A percentile compares a stretch with the other conserved stretches of the same genome.
Evolutionary conservation across 78 protist genomes (phyloP).

Genomic region (Mantamonas sphyraenae): DNA sequence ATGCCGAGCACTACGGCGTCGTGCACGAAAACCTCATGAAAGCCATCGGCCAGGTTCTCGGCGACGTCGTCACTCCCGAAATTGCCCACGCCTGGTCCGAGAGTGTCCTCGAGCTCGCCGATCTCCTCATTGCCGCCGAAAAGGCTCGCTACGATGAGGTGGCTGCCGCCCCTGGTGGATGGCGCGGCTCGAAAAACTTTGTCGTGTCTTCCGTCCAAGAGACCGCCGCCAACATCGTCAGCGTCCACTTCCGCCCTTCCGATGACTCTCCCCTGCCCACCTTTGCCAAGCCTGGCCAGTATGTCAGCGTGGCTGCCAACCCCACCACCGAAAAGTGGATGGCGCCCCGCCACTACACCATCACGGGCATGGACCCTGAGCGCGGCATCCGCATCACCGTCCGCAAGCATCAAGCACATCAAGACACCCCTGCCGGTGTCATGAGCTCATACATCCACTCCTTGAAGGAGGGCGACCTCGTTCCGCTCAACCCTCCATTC

Average conservation of each 20-base stretch:
- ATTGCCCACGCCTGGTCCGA: background rate
- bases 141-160: background rate
- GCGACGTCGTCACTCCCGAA: background rate
- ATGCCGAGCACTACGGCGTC: background rate
- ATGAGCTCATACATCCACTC: background rate
- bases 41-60: background rate
- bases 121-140: background rate
- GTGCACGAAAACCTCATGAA: background rate
- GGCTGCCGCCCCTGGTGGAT: background rate
- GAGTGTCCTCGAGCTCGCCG: background rate
- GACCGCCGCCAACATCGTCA: background rate
- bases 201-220: background rate
- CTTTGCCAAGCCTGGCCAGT: no score
- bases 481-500: background rate
- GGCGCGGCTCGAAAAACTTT: background rate
- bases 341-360: background rate
- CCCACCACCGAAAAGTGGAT: no score
- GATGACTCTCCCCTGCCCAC: background rate
- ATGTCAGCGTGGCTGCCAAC: no score
- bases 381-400: background rate
- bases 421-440: background rate
- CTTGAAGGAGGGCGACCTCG: background rate
- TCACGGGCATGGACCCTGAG: background rate
- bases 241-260: background rate
- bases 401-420: background rate